Conservation (phyloP, 78 protist species). For the Dictyostelium citrinum region DNA sequence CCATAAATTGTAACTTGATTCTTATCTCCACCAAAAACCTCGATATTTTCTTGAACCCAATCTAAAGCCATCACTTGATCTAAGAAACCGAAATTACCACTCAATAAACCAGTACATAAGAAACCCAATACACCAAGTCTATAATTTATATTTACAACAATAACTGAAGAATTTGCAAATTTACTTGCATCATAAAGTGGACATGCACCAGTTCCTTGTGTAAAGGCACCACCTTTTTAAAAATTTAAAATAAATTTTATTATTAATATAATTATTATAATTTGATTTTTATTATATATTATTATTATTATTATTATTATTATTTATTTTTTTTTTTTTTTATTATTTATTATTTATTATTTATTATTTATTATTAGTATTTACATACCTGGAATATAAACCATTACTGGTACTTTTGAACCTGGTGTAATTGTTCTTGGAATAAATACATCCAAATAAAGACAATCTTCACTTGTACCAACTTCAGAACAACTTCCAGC, state of each 20-base stretch:
- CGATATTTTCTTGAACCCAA: slow-evolving; percentile 85
- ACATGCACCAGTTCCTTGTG: slow-evolving; percentile 22
- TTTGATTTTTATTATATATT: too few species aligned
- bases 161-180: slow-evolving; percentile 20
- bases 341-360: too few species aligned
- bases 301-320: too few species aligned
- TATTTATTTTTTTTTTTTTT: too few species aligned
- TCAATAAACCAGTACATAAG: slow-evolving; percentile 33
- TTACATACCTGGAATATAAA: slow-evolving; percentile 10
- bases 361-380: too few species aligned
- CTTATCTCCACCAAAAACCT: slow-evolving; percentile 85
- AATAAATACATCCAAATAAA: slow-evolving; percentile 64
- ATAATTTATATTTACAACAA: slow-evolving; percentile 70
- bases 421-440: neutral
- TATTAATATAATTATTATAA: too few species aligned
- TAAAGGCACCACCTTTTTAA: neutral
- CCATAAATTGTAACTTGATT: slow-evolving; percentile 40
- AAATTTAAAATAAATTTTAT: neutral
- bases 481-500: slow-evolving; percentile 32
- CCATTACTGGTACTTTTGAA: neutral
- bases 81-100: slow-evolving; percentile 81
- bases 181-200: neutral
- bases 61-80: slow-evolving; percentile 84
- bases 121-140: slow-evolving; percentile 51
- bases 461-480: slow-evolving; percentile 77